phyloP scores from a whole-genome alignment of 1,284 basidiomycete species.

The Melampsora americana region DNA sequence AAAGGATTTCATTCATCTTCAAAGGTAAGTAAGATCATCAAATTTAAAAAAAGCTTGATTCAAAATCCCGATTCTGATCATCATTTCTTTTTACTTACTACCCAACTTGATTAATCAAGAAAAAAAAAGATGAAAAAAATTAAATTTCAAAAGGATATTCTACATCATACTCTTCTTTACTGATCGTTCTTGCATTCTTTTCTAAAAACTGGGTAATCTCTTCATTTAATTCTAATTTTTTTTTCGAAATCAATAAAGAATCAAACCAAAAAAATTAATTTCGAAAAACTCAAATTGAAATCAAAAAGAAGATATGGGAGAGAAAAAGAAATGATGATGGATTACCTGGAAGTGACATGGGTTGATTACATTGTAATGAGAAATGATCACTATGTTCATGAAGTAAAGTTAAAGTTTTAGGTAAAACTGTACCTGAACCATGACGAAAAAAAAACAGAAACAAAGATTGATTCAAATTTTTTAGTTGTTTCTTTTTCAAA shows the following conservation, averaged over 20 bases:
- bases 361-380: conserved; percentile 40
- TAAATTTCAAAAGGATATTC: conserved; percentile 43
- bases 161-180: conserved; percentile 35
- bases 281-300: neutral
- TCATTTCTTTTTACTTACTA: no score
- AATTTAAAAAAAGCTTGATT: no score
- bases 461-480: neutral
- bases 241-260: neutral
- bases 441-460: neutral
- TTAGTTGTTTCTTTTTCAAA: neutral
- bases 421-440: conserved; percentile 11
- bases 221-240: conserved; percentile 42
- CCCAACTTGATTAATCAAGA: no score
- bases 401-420: conserved; percentile 33
- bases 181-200: conserved; percentile 12
- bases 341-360: conserved; percentile 33
- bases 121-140: no score
- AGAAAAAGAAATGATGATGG: neutral
- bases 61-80: no score
- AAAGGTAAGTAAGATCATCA: no score
- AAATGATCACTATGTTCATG: conserved; percentile 44
- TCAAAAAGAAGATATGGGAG: neutral
- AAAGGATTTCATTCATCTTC: no score
- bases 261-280: neutral
- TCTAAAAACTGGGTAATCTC: conserved; percentile 37